These are phyloP conservation scores for Camellia oleifera DNA, from an alignment of 179 eudicot genomes.

Conservation along the genomic window DNA sequence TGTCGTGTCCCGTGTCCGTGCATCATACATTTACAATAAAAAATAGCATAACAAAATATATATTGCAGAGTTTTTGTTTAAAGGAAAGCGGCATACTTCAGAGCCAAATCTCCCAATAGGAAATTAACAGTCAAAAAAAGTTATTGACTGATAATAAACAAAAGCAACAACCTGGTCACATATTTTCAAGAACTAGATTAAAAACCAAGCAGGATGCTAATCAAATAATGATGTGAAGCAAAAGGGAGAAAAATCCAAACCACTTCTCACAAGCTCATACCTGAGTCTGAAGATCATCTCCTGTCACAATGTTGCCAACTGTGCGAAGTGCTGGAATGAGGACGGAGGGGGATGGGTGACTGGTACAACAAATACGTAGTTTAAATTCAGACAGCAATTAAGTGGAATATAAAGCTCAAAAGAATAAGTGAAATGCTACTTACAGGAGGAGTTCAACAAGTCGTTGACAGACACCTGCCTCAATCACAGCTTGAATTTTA, in stretches of 20 bases:
- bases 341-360: conserved; percentile 40
- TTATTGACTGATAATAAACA: too few relatives aligned
- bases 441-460: conserved; percentile 40
- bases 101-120: neutral
- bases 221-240: too few relatives aligned
- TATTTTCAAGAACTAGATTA: neutral
- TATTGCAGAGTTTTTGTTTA: too few relatives aligned
- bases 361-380: conserved; percentile 7
- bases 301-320: conserved; percentile 47
- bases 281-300: conserved; percentile 48
- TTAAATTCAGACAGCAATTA: neutral
- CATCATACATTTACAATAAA: too few relatives aligned
- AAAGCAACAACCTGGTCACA: neutral
- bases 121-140: neutral
- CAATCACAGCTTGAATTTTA: conserved; percentile 45
- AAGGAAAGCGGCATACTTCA: neutral
- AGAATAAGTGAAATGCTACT: conserved; percentile 10
- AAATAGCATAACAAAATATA: too few relatives aligned
- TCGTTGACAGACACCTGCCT: conserved; percentile 39
- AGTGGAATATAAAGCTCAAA: neutral
- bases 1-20: too few relatives aligned
- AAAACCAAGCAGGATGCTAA: neutral
- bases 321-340: conserved; percentile 49
- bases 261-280: conserved; percentile 4
- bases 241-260: neutral